These are phyloP conservation scores for Metschnikowia cubensis DNA, from an alignment of 805 yeast genomes.

Conservation along the genomic window DNA sequence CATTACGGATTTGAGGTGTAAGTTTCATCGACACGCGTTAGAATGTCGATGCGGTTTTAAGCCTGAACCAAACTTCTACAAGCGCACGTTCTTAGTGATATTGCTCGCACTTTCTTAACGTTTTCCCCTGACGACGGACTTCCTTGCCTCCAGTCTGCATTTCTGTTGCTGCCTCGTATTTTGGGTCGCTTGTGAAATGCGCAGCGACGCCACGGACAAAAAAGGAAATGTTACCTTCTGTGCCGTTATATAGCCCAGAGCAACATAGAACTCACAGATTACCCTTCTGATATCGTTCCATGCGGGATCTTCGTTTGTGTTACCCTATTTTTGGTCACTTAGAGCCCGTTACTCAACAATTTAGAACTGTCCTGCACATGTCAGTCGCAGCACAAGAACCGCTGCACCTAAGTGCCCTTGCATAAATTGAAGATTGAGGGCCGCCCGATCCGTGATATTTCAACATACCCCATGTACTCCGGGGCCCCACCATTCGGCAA, in stretches of 20 bases:
- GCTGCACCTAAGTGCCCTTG: not conserved
- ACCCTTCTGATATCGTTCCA: not conserved
- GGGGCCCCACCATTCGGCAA: no score
- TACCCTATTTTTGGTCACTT: not conserved
- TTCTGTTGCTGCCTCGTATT: not conserved
- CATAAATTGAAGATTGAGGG: not conserved
- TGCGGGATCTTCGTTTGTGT: not conserved
- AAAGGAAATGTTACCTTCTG: not conserved
- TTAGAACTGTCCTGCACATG: not conserved
- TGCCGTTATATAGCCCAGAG: not conserved
- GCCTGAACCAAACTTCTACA: not conserved
- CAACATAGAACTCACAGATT: not conserved
- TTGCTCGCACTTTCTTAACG: slow-evolving; percentile 1
- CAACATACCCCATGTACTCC: not conserved
- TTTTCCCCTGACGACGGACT: not conserved
- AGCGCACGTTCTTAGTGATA: not conserved
- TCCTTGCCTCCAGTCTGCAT: not conserved
- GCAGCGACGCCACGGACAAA: not conserved
- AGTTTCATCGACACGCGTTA: no score
- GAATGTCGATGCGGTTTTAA: not conserved
- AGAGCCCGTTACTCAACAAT: not conserved
- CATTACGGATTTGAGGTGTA: no score
- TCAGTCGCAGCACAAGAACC: not conserved
- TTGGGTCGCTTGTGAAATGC: not conserved
- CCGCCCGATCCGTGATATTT: not conserved